Base-by-base conservation (phyloP, 2,329 filamentous ascomycete genomes). In the Arthroderma sp. region DNA sequence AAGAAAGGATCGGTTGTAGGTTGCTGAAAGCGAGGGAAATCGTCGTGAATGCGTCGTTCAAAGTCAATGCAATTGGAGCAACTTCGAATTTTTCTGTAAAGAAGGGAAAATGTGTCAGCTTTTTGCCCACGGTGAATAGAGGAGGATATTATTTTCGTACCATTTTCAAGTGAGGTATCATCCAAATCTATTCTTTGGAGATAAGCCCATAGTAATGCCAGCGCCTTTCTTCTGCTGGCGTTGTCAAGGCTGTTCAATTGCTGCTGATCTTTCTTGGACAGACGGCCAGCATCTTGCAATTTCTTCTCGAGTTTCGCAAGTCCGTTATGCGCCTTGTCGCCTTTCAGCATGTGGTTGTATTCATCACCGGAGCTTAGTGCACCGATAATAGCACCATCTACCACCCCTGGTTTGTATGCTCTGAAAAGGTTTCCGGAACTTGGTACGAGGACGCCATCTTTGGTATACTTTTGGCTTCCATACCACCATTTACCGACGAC, bases 401-500 rank as follows among this genome's bases (percentile, higher is more conserved):
- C 79, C 51, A 91, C 83, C 50, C 79, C 77, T 44, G 94, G 88
- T 52, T 85, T 80, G 66, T 93, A 98, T 59, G 94, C 86, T 55
- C 81, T 82, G 75, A 98, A 96, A 47, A 98, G 76, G 53, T 86
- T 88, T 63, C 93, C 93, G 54, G 93, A 88, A 64, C 85, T 95
- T 60, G 91, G 85, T 61, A 95, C 82, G 45, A 94, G 73, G 28
- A 96, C 83, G 54, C 85, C 86, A 65, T 98, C 93, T 68, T 89
- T 93, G 33, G 91, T 96, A 65, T 85, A 78, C 56, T 81, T 78
- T 64, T 94, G 89, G 31, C 86, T 93, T 49, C 93, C 91, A 61
- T 98, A 98, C 91, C 91, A 98, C 91, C 91, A 98, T 47, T 83
- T 87, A 40, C 91, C 91, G 45, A 98, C 89, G 40, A 91, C 72